phyloP scores from a whole-genome alignment of 1,284 basidiomycete species.

The Albatrellus sp. region DNA sequence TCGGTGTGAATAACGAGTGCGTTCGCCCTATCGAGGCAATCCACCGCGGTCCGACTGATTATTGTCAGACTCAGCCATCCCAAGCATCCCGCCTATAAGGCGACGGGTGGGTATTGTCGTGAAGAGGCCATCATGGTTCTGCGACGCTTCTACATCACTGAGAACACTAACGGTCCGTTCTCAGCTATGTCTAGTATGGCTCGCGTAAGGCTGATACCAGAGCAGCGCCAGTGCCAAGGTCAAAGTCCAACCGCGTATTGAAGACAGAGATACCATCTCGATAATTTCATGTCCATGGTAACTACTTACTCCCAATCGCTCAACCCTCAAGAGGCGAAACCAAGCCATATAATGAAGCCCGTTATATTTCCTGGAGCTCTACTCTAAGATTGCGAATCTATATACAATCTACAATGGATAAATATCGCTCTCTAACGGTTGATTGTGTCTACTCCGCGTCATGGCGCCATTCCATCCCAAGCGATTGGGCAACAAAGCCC shows the following conservation, averaged over 20 bases:
- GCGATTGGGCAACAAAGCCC: slow-evolving; percentile 58
- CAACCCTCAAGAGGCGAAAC: too few species aligned
- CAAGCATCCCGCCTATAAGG: slow-evolving; percentile 63
- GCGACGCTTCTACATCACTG: slow-evolving; percentile 90
- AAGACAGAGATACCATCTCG: slow-evolving; percentile 51
- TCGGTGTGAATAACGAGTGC: slow-evolving; percentile 74
- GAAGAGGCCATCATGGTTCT: slow-evolving; percentile 95
- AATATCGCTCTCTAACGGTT: too few species aligned
- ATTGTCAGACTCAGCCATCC: slow-evolving; percentile 46
- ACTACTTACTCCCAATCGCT: too few species aligned
- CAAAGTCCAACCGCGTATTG: slow-evolving; percentile 59
- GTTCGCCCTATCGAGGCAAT: slow-evolving; percentile 17
- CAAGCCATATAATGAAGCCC: too few species aligned
- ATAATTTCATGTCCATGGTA: not conserved
- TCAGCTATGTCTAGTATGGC: slow-evolving; percentile 6
- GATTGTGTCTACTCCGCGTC: too few species aligned
- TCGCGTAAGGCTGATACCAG: slow-evolving; percentile 1
- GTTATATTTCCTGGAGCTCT: too few species aligned
- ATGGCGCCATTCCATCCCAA: slow-evolving; percentile 34
- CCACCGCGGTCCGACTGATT: not conserved
- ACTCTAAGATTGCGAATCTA: too few species aligned
- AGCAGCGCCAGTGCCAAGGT: slow-evolving; percentile 65
- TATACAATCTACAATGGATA: too few species aligned
- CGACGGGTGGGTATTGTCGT: slow-evolving; percentile 73
- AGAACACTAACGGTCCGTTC: slow-evolving; percentile 79